Evolutionary conservation across 2,329 filamentous ascomycete genomes (phyloP).

Genomic region (Pseudogymnoascus sp.): DNA sequence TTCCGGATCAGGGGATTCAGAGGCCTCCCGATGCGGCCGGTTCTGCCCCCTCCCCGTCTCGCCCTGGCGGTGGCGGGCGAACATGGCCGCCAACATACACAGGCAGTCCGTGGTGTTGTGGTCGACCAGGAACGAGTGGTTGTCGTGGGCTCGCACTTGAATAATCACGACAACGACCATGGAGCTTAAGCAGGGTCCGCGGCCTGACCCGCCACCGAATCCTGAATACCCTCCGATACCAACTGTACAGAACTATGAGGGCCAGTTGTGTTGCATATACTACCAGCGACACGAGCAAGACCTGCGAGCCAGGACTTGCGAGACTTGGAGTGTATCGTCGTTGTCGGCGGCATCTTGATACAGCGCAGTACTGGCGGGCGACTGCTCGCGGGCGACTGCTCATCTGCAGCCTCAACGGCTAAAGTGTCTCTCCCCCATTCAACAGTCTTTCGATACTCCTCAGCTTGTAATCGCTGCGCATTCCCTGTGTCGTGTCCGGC

Average conservation of each 20-base stretch:
- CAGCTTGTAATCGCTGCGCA: not conserved
- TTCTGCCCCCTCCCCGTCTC: not conserved
- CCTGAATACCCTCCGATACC: not conserved
- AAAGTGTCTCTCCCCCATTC: not conserved
- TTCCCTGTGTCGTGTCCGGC: not conserved
- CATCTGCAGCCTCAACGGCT: not conserved
- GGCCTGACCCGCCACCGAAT: not conserved
- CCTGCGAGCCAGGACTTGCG: not conserved
- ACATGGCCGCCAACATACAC: not conserved
- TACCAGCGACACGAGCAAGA: not conserved
- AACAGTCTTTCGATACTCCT: not conserved
- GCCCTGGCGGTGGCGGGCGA: not conserved
- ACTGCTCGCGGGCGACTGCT: not conserved
- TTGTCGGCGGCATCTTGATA: not conserved
- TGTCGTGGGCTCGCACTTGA: not conserved
- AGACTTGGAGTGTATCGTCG: not conserved
- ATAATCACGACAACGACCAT: not conserved
- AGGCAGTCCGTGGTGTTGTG: not conserved
- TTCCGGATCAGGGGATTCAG: slow-evolving; percentile 6
- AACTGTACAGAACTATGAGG: not conserved
- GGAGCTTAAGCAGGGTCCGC: not conserved
- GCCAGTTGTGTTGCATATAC: slow-evolving; percentile 2
- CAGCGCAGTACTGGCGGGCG: not conserved
- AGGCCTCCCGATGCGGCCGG: slow-evolving; percentile 1
- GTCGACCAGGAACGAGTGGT: not conserved